Percentiles rank a stretch among this genome's conserved stretches.
Evolutionary conservation across 495 filamentous ascomycete genomes (phyloP).

Genomic region (Geoglossum glabrum): DNA sequence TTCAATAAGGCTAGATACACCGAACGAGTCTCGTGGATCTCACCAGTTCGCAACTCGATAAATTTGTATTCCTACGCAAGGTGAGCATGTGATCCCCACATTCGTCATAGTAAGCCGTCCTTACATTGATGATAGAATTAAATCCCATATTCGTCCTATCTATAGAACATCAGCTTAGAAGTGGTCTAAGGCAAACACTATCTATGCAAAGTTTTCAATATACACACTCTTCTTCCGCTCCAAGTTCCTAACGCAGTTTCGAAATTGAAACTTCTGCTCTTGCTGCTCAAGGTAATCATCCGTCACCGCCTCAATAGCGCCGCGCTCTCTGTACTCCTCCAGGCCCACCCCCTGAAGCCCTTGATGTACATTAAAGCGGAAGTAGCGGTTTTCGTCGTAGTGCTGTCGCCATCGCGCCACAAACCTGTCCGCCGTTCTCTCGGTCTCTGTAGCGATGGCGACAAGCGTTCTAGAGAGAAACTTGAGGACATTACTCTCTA

Average conservation of each 20-base stretch:
- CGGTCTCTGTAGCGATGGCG: slow-evolving; percentile 17
- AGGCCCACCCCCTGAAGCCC: slow-evolving; percentile 23
- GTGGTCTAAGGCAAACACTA: background rate
- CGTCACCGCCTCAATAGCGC: slow-evolving; percentile 16
- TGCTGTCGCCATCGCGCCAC: slow-evolving; percentile 10
- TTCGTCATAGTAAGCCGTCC: background rate
- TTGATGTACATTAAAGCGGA: slow-evolving; percentile 27
- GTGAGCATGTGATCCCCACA: too few species aligned
- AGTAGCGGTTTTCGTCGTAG: slow-evolving; percentile 18
- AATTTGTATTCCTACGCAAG: too few species aligned
- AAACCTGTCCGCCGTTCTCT: slow-evolving; percentile 17
- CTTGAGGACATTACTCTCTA: slow-evolving; percentile 15
- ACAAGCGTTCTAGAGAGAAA: slow-evolving; percentile 11
- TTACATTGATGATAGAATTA: background rate
- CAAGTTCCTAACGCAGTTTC: slow-evolving; percentile 17
- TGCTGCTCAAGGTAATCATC: slow-evolving; percentile 14
- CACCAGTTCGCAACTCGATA: too few species aligned
- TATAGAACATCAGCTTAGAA: background rate
- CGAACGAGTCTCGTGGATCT: too few species aligned
- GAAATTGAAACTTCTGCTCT: slow-evolving; percentile 10
- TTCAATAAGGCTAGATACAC: too few species aligned
- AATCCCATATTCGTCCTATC: background rate
- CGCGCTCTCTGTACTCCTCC: slow-evolving; percentile 19
- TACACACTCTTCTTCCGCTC: slow-evolving; percentile 18
- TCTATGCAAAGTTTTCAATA: background rate